Conservation (phyloP, 768 basidiomycete genomes). For the Leccinellum rugosiceps region DNA sequence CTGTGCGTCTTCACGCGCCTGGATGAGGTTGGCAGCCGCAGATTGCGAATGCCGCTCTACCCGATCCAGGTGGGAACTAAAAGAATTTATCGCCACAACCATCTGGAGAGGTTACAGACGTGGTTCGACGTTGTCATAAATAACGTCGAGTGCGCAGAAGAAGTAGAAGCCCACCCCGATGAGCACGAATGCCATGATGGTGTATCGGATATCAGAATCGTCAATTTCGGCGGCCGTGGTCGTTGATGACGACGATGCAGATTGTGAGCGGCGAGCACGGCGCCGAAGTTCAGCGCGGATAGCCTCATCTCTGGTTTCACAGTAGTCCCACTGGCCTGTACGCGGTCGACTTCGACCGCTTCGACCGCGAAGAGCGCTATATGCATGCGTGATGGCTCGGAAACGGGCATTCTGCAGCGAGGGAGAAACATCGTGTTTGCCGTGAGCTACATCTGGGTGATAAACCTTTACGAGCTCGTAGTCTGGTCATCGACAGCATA, state of each 20-base stretch:
- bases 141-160: background rate
- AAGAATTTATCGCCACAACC: conserved; percentile 1
- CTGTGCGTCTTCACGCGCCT: conserved; percentile 55
- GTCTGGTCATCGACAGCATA: conserved; percentile 33
- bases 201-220: conserved; percentile 10
- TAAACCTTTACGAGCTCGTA: conserved; percentile 70
- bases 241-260: conserved; percentile 25
- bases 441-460: conserved; percentile 61
- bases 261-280: conserved; percentile 32
- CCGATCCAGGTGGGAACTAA: conserved; percentile 34
- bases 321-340: background rate
- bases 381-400: conserved; percentile 61
- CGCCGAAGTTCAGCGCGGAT: conserved; percentile 52
- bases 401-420: conserved; percentile 55
- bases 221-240: background rate
- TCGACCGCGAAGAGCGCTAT: conserved; percentile 40
- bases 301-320: conserved; percentile 32
- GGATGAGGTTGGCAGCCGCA: conserved; percentile 56
- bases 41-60: conserved; percentile 39
- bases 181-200: conserved; percentile 10
- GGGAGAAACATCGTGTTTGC: conserved; percentile 39
- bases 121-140: background rate
- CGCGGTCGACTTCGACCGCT: background rate
- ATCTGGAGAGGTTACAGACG: conserved; percentile 1
- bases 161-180: conserved; percentile 11